Percentiles rank a stretch among this genome's conserved stretches.
These are phyloP conservation scores for Aspergillus egyptiacus DNA, from an alignment of 495 filamentous ascomycete genomes.

Conservation along the genomic window DNA sequence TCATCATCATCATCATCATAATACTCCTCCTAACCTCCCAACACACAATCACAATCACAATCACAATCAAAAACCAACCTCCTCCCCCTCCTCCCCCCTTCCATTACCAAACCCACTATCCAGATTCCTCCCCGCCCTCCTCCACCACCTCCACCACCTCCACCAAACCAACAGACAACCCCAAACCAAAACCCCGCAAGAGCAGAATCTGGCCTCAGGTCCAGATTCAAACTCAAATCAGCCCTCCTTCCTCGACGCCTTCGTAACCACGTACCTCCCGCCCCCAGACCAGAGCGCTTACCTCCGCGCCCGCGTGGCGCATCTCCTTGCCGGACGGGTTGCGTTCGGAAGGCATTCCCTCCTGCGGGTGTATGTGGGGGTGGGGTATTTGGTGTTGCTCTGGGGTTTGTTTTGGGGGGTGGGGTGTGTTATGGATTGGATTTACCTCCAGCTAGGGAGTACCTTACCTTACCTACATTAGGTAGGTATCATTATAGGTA, in stretches of 20 bases:
- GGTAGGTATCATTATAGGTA: too few species aligned
- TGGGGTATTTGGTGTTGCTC: neutral
- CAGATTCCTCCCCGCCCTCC: too few species aligned
- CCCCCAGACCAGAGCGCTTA: neutral
- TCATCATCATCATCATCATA: too few species aligned
- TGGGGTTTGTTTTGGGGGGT: neutral
- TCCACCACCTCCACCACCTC: too few species aligned
- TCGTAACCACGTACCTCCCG: neutral
- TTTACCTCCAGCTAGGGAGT: too few species aligned
- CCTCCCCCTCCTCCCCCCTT: too few species aligned
- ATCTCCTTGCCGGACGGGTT: neutral
- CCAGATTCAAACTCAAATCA: neutral
- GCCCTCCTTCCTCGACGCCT: neutral
- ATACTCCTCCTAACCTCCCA: too few species aligned
- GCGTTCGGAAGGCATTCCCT: neutral
- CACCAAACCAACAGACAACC: neutral
- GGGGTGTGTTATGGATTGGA: too few species aligned
- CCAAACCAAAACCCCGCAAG: neutral
- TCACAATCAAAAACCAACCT: too few species aligned
- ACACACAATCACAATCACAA: too few species aligned
- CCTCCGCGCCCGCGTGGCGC: neutral
- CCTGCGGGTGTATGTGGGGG: neutral
- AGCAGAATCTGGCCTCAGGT: neutral
- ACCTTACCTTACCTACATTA: too few species aligned
- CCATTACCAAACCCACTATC: too few species aligned